Conservation (phyloP, 495 filamentous ascomycete genomes). For the Cryomyces minteri region DNA sequence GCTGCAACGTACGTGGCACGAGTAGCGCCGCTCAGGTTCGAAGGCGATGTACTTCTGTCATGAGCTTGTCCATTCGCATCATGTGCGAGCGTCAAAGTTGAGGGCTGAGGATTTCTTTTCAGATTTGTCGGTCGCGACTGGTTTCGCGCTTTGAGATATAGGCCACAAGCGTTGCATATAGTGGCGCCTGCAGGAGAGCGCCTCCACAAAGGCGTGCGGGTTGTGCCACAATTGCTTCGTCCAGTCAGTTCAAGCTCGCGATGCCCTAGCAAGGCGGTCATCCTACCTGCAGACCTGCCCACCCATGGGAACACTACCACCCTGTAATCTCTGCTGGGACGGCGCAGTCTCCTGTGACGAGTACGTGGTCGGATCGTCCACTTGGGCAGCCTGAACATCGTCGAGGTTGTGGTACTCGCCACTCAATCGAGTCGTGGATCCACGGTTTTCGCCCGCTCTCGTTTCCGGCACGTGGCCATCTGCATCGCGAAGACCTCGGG, state of each 20-base stretch:
- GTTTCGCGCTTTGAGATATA: conserved; percentile 89
- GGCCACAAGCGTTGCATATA: conserved; percentile 94
- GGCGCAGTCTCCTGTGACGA: neutral
- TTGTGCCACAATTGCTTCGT: conserved; percentile 81
- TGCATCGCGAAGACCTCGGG: neutral
- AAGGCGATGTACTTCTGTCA: conserved; percentile 22
- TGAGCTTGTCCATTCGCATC: conserved; percentile 9
- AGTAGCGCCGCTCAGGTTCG: conserved; percentile 23
- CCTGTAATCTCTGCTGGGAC: neutral
- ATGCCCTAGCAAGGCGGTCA: neutral
- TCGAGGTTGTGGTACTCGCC: neutral
- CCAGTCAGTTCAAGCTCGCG: conserved; percentile 3
- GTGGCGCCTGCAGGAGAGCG: conserved; percentile 81
- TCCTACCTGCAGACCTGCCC: conserved; percentile 3
- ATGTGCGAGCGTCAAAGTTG: conserved; percentile 1
- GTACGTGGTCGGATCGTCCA: neutral
- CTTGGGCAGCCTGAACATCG: neutral
- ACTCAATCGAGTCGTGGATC: neutral
- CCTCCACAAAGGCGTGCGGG: conserved; percentile 85
- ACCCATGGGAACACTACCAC: neutral
- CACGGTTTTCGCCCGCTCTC: no score
- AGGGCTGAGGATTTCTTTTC: conserved; percentile 32
- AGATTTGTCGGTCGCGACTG: conserved; percentile 74
- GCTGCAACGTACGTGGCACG: conserved; percentile 63
- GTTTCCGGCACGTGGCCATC: no score